Base-by-base conservation (phyloP, 495 filamentous ascomycete species). In the Tirmania nivea region DNA sequence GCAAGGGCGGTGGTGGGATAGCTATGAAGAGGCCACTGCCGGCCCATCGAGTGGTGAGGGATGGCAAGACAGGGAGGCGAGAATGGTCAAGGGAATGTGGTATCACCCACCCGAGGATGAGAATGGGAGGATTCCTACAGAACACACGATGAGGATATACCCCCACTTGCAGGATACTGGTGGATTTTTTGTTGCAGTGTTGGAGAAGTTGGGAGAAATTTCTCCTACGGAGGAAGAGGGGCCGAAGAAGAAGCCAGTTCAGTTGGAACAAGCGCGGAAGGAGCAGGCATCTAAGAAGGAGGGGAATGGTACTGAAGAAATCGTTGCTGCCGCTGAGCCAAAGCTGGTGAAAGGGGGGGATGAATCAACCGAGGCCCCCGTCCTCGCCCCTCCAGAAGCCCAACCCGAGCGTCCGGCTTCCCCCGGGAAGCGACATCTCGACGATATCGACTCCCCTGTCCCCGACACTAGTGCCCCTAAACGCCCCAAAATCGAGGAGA, bases 131-230 rank as follows among this genome's bases (percentile, higher is more conserved):
- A 70, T 95, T n/a, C 84, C 86, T 6, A 74, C 95, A 0, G 83
- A 95, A 57, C 76, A 81, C 42, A 93, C 87, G 67, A 86, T 95
- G 74, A 75, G 90, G 55, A 75, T 99, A 12, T 99, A 99, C 63
- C 81, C 86, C 25, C 89, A 99, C 65, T 72, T 84, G 56, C 92
- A 96, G 67, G 86, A 99, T 61, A 96, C 90, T 45, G 90, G 90
- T 54, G 86, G 79, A 21, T 99, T 99, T 73, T 99, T 96, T 70
- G 94, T 99, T 62, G 77, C 86, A 0, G 85, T 95, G 3, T 70
- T 99, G 21, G 83, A 94, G 68, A 99, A 99, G 73, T 77, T 76
- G 58, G 71, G 73, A 8, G 92, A 96, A 60, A 94, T 96, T 66
- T 80, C 76, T 57, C 80, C 85, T 2, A 56, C 64, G 34, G 84